Evolutionary conservation across 495 filamentous ascomycete species (phyloP).

Genomic region (Penicillium herquei): DNA sequence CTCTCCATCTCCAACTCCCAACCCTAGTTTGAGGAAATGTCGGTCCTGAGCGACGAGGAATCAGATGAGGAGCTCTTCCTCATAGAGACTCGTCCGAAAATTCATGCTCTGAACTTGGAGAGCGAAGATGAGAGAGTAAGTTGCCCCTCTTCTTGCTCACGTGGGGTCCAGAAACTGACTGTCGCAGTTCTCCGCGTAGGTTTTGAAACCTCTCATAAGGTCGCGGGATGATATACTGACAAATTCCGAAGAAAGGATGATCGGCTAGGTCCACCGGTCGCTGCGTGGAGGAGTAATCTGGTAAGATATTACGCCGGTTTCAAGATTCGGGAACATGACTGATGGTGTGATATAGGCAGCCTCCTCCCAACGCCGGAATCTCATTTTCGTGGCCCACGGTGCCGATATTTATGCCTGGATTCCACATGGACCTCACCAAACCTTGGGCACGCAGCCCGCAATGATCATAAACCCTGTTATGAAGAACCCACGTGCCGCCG

Average conservation of each 20-base stretch:
- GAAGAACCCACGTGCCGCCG: conserved; percentile 44
- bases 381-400: conserved; percentile 76
- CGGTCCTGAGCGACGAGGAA: conserved; percentile 7
- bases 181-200: conserved; percentile 23
- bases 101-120: conserved; percentile 35
- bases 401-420: conserved; percentile 72
- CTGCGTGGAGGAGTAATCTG: conserved; percentile 52
- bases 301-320: conserved; percentile 25
- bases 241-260: conserved; percentile 28
- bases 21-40: conserved; percentile 24
- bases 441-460: conserved; percentile 56
- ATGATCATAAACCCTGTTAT: conserved; percentile 64
- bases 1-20: not conserved
- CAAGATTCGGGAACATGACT: not conserved
- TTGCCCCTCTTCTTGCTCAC: conserved; percentile 10
- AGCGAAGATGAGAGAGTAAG: conserved; percentile 32
- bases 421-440: conserved; percentile 65
- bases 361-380: conserved; percentile 57
- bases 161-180: conserved; percentile 18
- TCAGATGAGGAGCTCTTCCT: not conserved
- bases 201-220: not conserved
- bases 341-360: conserved; percentile 42
- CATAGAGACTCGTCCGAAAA: conserved; percentile 9
- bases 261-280: conserved; percentile 26
- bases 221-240: conserved; percentile 7